These are phyloP conservation scores for Murraya paniculata DNA, from an alignment of 345 rosid genomes.

Conservation along the genomic window DNA sequence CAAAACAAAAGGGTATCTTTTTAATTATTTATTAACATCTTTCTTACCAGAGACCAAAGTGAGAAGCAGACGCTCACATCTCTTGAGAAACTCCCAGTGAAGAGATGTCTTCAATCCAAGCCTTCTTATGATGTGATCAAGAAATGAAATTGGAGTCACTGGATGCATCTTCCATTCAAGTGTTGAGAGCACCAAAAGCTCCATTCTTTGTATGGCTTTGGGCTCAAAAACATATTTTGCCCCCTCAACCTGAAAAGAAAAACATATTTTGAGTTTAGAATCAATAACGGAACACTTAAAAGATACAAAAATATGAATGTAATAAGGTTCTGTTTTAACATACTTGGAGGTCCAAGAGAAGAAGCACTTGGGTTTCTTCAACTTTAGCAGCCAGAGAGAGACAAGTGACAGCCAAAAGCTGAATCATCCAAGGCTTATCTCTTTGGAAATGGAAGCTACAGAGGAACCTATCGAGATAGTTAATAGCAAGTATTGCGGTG, in stretches of 20 bases:
- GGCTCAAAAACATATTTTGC: conserved; percentile 73
- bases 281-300: background rate
- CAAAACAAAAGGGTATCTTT: conserved; percentile 18
- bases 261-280: conserved; percentile 7
- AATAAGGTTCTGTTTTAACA: background rate
- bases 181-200: conserved; percentile 80
- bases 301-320: background rate
- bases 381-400: conserved; percentile 93
- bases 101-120: conserved; percentile 55
- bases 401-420: conserved; percentile 81
- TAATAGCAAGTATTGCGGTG: conserved; percentile 70
- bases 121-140: conserved; percentile 73
- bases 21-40: background rate
- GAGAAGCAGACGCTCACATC: conserved; percentile 64
- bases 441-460: conserved; percentile 39
- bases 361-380: conserved; percentile 85
- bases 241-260: conserved; percentile 56
- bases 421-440: conserved; percentile 92
- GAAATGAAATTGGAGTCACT: conserved; percentile 73
- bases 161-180: conserved; percentile 94
- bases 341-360: conserved; percentile 86
- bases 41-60: conserved; percentile 60
- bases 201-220: conserved; percentile 91
- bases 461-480: conserved; percentile 84
- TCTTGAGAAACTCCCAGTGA: conserved; percentile 68